These are phyloP conservation scores for Aspergillus leporis DNA, from an alignment of 495 filamentous ascomycete genomes.

Conservation along the genomic window DNA sequence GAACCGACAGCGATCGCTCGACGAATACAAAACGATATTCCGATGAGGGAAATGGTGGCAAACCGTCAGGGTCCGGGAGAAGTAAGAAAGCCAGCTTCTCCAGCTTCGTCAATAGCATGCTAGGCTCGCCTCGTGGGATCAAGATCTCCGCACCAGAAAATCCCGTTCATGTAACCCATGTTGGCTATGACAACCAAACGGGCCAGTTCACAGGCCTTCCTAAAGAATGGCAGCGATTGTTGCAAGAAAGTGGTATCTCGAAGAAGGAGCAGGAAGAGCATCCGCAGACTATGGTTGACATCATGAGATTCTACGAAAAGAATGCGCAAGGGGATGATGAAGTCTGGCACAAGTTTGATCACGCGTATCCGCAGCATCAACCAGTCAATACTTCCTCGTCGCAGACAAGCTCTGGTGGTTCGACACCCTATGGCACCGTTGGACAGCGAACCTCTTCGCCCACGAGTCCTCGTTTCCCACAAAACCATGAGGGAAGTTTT, in stretches of 20 bases:
- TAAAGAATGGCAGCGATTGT: slow-evolving; percentile 94
- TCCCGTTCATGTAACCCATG: slow-evolving; percentile 96
- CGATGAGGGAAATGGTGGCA: slow-evolving; percentile 70
- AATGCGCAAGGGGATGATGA: slow-evolving; percentile 82
- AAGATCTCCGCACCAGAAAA: slow-evolving; percentile 96
- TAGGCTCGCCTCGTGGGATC: slow-evolving; percentile 85
- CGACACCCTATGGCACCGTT: slow-evolving; percentile 18
- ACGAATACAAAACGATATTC: slow-evolving; percentile 76
- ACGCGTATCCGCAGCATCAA: slow-evolving; percentile 65
- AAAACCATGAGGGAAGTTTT: slow-evolving; percentile 89
- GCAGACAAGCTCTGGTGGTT: slow-evolving; percentile 13
- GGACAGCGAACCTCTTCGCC: slow-evolving; percentile 65
- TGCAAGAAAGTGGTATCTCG: slow-evolving; percentile 94
- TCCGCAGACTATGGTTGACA: slow-evolving; percentile 89
- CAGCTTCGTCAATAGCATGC: slow-evolving; percentile 88
- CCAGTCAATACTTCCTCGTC: slow-evolving; percentile 44
- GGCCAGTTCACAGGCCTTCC: slow-evolving; percentile 96
- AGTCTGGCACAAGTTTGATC: slow-evolving; percentile 93
- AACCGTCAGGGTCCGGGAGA: slow-evolving; percentile 58
- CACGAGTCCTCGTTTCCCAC: slow-evolving; percentile 87
- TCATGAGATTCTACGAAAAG: slow-evolving; percentile 95
- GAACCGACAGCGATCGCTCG: slow-evolving; percentile 38
- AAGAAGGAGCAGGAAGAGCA: slow-evolving; percentile 95
- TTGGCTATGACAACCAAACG: slow-evolving; percentile 94
- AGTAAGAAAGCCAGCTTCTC: slow-evolving; percentile 92